Conservation (phyloP, 129 eudicot genomes). For the Ambrosia trifida region DNA sequence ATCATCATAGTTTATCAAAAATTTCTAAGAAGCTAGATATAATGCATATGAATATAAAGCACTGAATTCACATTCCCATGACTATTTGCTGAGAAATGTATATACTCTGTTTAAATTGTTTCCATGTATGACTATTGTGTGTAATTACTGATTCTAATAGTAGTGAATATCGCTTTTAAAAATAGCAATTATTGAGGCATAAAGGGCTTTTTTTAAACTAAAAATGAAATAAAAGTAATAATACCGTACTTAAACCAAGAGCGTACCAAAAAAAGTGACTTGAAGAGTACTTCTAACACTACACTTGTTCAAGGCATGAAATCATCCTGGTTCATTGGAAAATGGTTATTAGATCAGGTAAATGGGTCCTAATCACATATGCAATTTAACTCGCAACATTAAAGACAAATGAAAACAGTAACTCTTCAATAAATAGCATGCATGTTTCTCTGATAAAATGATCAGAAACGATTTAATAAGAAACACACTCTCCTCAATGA, state of each 20-base stretch:
- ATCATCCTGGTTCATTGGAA: constrained; percentile 72
- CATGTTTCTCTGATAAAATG: neutral
- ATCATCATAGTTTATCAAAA: too few relatives aligned
- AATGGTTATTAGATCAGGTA: constrained; percentile 10
- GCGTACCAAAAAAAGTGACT: constrained; percentile 84
- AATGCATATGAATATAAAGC: too few relatives aligned
- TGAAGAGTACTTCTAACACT: constrained; percentile 77
- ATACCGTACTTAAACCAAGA: constrained; percentile 39
- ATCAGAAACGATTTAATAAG: neutral
- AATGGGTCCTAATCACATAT: neutral
- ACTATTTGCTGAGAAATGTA: too few relatives aligned
- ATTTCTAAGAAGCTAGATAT: too few relatives aligned
- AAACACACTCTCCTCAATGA: neutral
- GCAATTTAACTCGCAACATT: constrained; percentile 14
- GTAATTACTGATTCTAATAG: too few relatives aligned
- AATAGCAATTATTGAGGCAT: too few relatives aligned
- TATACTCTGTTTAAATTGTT: too few relatives aligned
- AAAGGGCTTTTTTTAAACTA: neutral
- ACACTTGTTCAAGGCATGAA: constrained; percentile 97
- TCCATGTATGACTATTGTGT: too few relatives aligned
- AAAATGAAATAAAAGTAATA: neutral
- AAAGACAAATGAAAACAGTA: constrained; percentile 8
- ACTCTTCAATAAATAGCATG: neutral
- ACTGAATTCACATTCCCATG: too few relatives aligned
- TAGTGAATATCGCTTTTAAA: too few relatives aligned